Base-by-base conservation (phyloP, 129 eudicot genomes). In the Gnaphalium uliginosum region DNA sequence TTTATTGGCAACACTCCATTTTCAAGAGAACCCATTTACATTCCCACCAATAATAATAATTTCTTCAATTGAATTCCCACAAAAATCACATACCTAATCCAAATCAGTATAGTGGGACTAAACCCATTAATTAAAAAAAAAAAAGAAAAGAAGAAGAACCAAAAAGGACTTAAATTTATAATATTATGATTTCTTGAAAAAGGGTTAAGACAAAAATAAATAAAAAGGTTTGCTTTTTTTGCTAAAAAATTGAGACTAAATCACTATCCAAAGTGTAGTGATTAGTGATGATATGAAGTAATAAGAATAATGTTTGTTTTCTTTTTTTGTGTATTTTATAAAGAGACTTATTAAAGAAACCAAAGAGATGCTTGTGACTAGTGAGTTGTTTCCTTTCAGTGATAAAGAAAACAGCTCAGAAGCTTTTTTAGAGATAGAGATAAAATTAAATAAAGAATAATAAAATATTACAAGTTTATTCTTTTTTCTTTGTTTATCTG, bases 21-120 rank as follows among this genome's bases (percentile, higher is more conserved):
- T 71, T 93, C 98, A 75, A 93, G 89, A 64, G 98, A 90, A 72
- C 98, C 98, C 98, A 93, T 93, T 85, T 86, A 86, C 68, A 79
- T 59, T 68, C 79, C 87, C 53, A 46, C 53, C 53, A 73, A 58
- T 68, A 50, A 30, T 15, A 25, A 22, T 11, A 50, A 56, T 63
- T 8, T 15, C 48, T 5, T n/a, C 18, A 70, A 71, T 72, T 29
- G 22, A 56, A 66, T 66, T 73, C 51, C 62, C 22, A 46, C 50
- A 61, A 43, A n/a, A 43, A 56, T 62, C 41, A 59, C 70, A 78
- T 56, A 60, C 66, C 66, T 48, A 58, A 67, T 50, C 66, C 53
- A 68, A 70, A 81, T 24, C 63, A 63, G 48, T 59, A 37, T 22
- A 33, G 39, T 48, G 54, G 77, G 78, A 64, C 65, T 64, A 50